Base-by-base conservation (phyloP, 106 monocot genomes). In the Platanthera guangdongensis region DNA sequence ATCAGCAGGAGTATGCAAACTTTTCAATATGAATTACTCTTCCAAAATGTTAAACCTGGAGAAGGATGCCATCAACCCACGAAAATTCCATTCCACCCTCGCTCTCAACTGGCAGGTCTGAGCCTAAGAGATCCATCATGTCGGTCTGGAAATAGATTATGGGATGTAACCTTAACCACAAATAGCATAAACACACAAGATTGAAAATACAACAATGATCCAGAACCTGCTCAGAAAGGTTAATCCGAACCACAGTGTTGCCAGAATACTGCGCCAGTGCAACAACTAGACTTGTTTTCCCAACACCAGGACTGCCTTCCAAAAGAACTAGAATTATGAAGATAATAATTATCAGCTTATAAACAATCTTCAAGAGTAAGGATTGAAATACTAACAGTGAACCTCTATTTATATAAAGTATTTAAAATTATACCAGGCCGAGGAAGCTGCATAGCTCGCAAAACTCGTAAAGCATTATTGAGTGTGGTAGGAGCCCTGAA, bases 271-370 rank as follows among this genome's bases (percentile, higher is more conserved):
- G 83, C 55, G 89, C 97, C 75, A 99, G 82, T 68, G 97, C 97
- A 80, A 88, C 77, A 62, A 99, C 80, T 78, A 99, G 81, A 76
- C 97, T 99, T 18, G 97, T 99, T 80, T 99, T 99, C 16, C 97
- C 97, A 74, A 99, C 94, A 53, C 97, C 97, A 81, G 97, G 97
- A 73, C 97, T 99, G 55, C 97, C 97, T 88, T 99, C 97, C 78
- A 99, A 79, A 52, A 99, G 82, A 6, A 97, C 95, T 95, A 80
- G 18, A 8, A 80, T 4, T n/a, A 54, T 10, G 78, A 68, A 52
- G 52, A 14, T 8, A 50, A 28, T 12, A 72, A 72, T 49, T 52
- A 60, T 79, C 30, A 73, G 22, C 32, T 65, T 68, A 47, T 47
- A 59, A 59, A 63, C 39, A 60, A 19, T 76, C 16, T 21, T 72